Percentiles rank a stretch among this genome's conserved stretches.
These are phyloP conservation scores for Nothophaeocryptopus gaeumannii DNA, from an alignment of 2,329 filamentous ascomycete genomes.

Conservation along the genomic window DNA sequence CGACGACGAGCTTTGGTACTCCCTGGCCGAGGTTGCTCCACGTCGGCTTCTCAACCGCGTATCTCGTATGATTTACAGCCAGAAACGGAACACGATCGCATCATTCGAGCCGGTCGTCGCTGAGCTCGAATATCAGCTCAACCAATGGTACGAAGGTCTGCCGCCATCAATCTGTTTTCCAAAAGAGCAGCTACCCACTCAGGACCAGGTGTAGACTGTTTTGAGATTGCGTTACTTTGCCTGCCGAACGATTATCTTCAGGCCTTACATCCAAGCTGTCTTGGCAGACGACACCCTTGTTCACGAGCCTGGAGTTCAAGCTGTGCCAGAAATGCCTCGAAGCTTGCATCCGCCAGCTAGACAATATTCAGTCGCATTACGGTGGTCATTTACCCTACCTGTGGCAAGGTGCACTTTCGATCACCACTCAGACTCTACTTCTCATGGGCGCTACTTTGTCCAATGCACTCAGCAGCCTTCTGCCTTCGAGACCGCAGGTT, in stretches of 20 bases:
- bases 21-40: slow-evolving; percentile 77
- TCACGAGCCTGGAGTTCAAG: slow-evolving; percentile 68
- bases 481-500: slow-evolving; percentile 57
- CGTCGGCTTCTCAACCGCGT: slow-evolving; percentile 60
- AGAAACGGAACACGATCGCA: slow-evolving; percentile 63
- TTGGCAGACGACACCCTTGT: slow-evolving; percentile 73
- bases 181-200: slow-evolving; percentile 63
- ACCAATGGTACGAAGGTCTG: slow-evolving; percentile 79
- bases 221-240: slow-evolving; percentile 77
- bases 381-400: slow-evolving; percentile 81
- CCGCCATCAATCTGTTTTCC: slow-evolving; percentile 74
- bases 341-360: slow-evolving; percentile 73
- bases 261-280: slow-evolving; percentile 77
- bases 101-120: slow-evolving; percentile 74
- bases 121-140: slow-evolving; percentile 77
- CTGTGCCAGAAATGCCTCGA: slow-evolving; percentile 81
- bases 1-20: slow-evolving; percentile 80
- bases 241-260: slow-evolving; percentile 81
- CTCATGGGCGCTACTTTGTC: slow-evolving; percentile 85
- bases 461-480: slow-evolving; percentile 64
- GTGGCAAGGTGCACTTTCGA: slow-evolving; percentile 79
- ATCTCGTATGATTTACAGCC: slow-evolving; percentile 31
- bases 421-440: slow-evolving; percentile 76
- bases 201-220: slow-evolving; percentile 75
- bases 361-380: slow-evolving; percentile 75